Evolutionary conservation across 805 yeast genomes (phyloP).

Genomic region (Dipodascopsis tothii): DNA sequence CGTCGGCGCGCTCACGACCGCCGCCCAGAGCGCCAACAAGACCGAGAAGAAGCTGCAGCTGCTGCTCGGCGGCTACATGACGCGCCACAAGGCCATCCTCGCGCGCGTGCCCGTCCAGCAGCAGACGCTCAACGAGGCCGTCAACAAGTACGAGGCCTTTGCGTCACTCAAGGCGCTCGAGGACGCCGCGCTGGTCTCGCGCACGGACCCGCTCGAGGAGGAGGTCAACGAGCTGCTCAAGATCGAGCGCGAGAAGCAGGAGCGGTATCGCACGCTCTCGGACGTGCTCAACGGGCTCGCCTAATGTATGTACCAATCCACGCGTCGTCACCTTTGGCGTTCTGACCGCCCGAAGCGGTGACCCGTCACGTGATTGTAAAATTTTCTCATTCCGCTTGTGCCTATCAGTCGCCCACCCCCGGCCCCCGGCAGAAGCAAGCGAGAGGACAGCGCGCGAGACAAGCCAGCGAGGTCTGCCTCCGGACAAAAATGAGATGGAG

Average conservation of each 20-base stretch:
- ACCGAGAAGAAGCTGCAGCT: slow-evolving; percentile 30
- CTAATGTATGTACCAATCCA: neutral
- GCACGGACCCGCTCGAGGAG: slow-evolving; percentile 24
- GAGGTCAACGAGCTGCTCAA: slow-evolving; percentile 24
- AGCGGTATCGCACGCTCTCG: slow-evolving; percentile 20
- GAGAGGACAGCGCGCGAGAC: no score
- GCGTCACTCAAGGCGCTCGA: slow-evolving; percentile 21
- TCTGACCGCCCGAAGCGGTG: no score
- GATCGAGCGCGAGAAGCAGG: slow-evolving; percentile 26
- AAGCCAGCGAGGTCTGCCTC: no score
- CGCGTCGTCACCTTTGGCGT: no score
- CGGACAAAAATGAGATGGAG: slow-evolving; percentile 15
- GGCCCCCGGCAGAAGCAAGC: no score
- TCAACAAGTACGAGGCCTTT: slow-evolving; percentile 17
- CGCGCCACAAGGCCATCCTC: slow-evolving; percentile 27
- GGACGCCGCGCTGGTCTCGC: slow-evolving; percentile 17
- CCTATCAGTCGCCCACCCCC: no score
- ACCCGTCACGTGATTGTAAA: neutral
- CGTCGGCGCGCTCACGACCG: slow-evolving; percentile 11
- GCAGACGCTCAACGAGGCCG: slow-evolving; percentile 9
- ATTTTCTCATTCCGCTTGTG: no score
- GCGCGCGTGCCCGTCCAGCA: slow-evolving; percentile 21
- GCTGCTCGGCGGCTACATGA: slow-evolving; percentile 33
- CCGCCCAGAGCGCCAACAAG: slow-evolving; percentile 27
- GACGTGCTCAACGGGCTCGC: neutral